A percentile compares a stretch with the other conserved stretches of the same genome.
These are phyloP conservation scores for Monascus purpureus DNA, from an alignment of 495 filamentous ascomycete species.

Conservation along the genomic window DNA sequence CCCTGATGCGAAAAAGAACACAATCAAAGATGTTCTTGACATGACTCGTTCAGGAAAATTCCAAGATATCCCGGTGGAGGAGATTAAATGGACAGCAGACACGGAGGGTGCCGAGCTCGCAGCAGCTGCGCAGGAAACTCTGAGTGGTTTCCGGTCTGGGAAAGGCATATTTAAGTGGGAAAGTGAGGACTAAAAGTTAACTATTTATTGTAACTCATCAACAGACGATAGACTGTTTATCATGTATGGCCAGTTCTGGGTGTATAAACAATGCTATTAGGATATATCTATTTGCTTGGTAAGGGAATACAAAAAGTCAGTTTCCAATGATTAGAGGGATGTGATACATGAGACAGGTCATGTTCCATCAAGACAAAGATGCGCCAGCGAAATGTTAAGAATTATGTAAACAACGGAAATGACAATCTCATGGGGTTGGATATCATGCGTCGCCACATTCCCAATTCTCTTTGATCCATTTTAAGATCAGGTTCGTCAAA, in stretches of 20 bases:
- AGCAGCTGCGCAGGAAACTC: constrained; percentile 57
- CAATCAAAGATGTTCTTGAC: constrained; percentile 67
- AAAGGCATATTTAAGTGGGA: constrained; percentile 85
- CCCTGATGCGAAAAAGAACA: constrained; percentile 57
- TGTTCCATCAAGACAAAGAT: too few species aligned
- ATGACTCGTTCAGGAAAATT: constrained; percentile 63
- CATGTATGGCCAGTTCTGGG: not conserved
- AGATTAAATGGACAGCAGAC: constrained; percentile 68
- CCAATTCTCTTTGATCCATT: constrained; percentile 78
- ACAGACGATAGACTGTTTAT: too few species aligned
- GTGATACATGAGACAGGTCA: too few species aligned
- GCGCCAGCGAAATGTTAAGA: not conserved
- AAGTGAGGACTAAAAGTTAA: constrained; percentile 20
- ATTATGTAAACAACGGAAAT: not conserved
- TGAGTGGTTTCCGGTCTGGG: constrained; percentile 64
- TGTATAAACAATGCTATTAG: constrained; percentile 5
- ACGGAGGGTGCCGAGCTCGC: constrained; percentile 49
- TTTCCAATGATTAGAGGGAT: too few species aligned
- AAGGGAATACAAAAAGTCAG: too few species aligned
- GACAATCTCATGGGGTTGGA: not conserved
- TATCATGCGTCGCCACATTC: constrained; percentile 12
- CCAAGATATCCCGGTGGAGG: constrained; percentile 63
- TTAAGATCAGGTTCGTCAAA: constrained; percentile 59
- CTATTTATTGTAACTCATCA: too few species aligned
- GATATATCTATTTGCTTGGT: too few species aligned